phyloP scores from a whole-genome alignment of 169 alveolate species.

The Fabrea salina region DNA sequence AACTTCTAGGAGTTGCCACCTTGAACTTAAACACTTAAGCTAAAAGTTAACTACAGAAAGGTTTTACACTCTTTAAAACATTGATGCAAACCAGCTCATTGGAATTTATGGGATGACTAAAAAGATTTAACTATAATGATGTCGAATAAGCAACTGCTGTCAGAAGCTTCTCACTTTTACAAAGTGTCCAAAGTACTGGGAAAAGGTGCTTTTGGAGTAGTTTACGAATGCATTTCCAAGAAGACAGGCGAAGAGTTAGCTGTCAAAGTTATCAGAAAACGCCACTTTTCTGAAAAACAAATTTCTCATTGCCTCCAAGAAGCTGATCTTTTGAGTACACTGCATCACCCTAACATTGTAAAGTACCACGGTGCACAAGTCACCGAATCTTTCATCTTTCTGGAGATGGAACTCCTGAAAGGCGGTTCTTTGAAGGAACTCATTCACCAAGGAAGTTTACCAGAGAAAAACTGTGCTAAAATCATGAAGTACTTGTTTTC shows the following conservation, averaged over 20 bases:
- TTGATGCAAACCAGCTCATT: no score
- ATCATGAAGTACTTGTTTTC: slow-evolving; percentile 59
- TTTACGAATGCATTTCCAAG: slow-evolving; percentile 30
- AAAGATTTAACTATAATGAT: no score
- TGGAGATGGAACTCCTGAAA: slow-evolving; percentile 49
- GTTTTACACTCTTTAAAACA: no score
- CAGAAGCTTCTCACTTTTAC: neutral
- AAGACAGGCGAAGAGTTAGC: slow-evolving; percentile 38
- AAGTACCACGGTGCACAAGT: slow-evolving; percentile 43
- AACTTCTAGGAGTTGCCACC: no score
- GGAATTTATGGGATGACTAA: no score
- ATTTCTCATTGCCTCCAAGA: slow-evolving; percentile 34
- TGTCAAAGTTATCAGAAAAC: slow-evolving; percentile 34
- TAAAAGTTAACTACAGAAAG: no score
- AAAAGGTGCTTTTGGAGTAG: slow-evolving; percentile 57
- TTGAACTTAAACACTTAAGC: no score
- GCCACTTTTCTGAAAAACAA: neutral
- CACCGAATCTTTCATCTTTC: slow-evolving; percentile 40
- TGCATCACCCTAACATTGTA: slow-evolving; percentile 59
- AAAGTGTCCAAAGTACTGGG: slow-evolving; percentile 21
- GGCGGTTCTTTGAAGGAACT: slow-evolving; percentile 42
- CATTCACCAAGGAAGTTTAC: slow-evolving; percentile 33
- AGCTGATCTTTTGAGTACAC: slow-evolving; percentile 43
- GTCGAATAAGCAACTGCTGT: neutral
- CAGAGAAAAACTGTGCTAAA: slow-evolving; percentile 40